Evolutionary conservation across 495 filamentous ascomycete species (phyloP), one percentile per base, ranked within the genome.

Genomic region (Recurvomyces mirabilis): DNA sequence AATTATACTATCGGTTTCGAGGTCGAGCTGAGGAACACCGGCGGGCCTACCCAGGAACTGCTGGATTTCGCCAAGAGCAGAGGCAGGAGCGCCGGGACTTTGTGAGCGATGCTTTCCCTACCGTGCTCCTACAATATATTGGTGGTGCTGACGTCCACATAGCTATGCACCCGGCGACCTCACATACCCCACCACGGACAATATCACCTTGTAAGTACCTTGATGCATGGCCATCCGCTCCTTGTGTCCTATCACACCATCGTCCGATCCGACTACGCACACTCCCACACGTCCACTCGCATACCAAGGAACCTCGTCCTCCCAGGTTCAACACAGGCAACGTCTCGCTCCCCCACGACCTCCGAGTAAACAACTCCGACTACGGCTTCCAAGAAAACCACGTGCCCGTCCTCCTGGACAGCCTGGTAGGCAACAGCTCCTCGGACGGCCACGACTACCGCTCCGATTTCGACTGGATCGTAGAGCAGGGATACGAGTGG

Each of bases 1-100:
- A 43, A 43, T 28, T 43, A 43, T 24, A 43, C 40, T 4, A 43
- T 43, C 28, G 20, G 25, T 20, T 9, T 43, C 7, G 40, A 43
- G 40, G 40, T 43, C 37, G 37, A 25, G 37, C 23, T 40, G 21
- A n/a, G 24, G 9, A 40, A 40, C 15, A 21, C 19, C 13, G 37
- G 37, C 6, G 37, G 37, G 10, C 37, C 37, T 2, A 25, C 28
- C 9, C 37, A 40, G 14, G 37, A 40, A 11, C 7, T 40, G 4
- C 37, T 40, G 3, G 37, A 40, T 17, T 40, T 5, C 23, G 4
- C 2, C 4, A 28, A 26, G 4, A 40, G 37, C 23, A 9, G 13
- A 10, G 14, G 24, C 14, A 13, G 37, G 2, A 40, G 20, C 9
- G 24, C 37, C 13, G 37, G 37, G 3, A 28, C 23, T 13, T 40